Percentiles rank a stretch among this genome's conserved stretches.
These are phyloP conservation scores for Diaporthe eres DNA, from an alignment of 2,329 filamentous ascomycete genomes.

Conservation along the genomic window DNA sequence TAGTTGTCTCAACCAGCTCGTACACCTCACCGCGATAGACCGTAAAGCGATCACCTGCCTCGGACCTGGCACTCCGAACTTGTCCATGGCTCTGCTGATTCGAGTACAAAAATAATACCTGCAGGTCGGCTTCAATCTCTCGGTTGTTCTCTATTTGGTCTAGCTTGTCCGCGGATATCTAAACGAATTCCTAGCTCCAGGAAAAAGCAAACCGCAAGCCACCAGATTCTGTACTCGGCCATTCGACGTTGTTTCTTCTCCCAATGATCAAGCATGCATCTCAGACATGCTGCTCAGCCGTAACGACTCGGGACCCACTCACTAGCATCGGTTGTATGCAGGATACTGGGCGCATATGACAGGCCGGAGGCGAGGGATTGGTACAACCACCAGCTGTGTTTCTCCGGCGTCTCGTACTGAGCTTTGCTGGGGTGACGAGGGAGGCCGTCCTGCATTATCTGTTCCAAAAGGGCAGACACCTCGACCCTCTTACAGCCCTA, in stretches of 20 bases:
- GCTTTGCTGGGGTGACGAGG: conserved; percentile 15
- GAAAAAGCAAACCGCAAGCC: conserved; percentile 3
- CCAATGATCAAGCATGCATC: conserved; percentile 23
- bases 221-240: conserved; percentile 13
- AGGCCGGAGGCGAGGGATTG: conserved; percentile 21
- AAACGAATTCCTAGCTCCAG: conserved; percentile 4
- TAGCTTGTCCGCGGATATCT: conserved; percentile 33
- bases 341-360: conserved; percentile 22
- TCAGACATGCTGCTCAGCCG: conserved; percentile 33
- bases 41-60: conserved; percentile 18
- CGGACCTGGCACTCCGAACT: conserved; percentile 22
- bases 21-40: conserved; percentile 2
- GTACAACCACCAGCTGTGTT: conserved; percentile 8
- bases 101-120: conserved; percentile 10
- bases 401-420: conserved; percentile 9
- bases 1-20: conserved; percentile 8
- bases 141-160: neutral
- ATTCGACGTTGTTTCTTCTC: conserved; percentile 27
- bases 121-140: neutral
- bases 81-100: neutral
- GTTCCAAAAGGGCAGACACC: conserved; percentile 1
- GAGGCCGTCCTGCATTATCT: conserved; percentile 3
- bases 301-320: conserved; percentile 22
- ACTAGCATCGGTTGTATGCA: conserved; percentile 26
- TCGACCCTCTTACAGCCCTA: conserved; percentile 25